Evolutionary conservation across 225 moss, liverwort and hornwort species (phyloP).

Genomic region (Anthoceros angustus): DNA sequence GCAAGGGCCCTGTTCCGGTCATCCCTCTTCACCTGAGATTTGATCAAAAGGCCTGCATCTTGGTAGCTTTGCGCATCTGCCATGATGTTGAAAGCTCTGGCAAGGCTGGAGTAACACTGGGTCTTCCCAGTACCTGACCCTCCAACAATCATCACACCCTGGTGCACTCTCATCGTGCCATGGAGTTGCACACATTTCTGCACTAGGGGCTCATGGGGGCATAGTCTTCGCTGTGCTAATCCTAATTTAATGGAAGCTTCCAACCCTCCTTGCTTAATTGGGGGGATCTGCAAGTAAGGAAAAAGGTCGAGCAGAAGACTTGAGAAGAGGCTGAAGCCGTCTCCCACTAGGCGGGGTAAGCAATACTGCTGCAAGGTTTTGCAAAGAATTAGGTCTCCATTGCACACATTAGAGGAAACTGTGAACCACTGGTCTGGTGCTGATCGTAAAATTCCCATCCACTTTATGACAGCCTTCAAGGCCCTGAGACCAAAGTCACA

Average conservation of each 20-base stretch:
- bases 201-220: constrained; percentile 14
- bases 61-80: background rate
- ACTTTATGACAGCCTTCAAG: constrained; percentile 29
- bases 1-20: background rate
- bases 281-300: constrained; percentile 18
- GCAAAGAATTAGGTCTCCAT: constrained; percentile 27
- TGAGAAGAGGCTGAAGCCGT: constrained; percentile 25
- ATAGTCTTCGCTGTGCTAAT: constrained; percentile 15
- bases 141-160: constrained; percentile 32
- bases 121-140: constrained; percentile 27
- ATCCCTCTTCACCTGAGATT: background rate
- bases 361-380: constrained; percentile 33
- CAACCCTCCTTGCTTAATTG: constrained; percentile 10
- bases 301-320: constrained; percentile 26
- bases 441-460: constrained; percentile 24
- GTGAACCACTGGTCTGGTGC: constrained; percentile 8
- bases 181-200: constrained; percentile 31
- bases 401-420: background rate
- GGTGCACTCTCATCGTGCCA: constrained; percentile 32
- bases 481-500: constrained; percentile 34
- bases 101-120: constrained; percentile 24
- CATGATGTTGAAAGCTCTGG: constrained; percentile 26
- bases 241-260: constrained; percentile 14
- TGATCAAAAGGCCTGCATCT: background rate
- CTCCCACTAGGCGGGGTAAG: constrained; percentile 34